phyloP scores from a whole-genome alignment of 208 protist species.

The Trypanosoma melophagium region DNA sequence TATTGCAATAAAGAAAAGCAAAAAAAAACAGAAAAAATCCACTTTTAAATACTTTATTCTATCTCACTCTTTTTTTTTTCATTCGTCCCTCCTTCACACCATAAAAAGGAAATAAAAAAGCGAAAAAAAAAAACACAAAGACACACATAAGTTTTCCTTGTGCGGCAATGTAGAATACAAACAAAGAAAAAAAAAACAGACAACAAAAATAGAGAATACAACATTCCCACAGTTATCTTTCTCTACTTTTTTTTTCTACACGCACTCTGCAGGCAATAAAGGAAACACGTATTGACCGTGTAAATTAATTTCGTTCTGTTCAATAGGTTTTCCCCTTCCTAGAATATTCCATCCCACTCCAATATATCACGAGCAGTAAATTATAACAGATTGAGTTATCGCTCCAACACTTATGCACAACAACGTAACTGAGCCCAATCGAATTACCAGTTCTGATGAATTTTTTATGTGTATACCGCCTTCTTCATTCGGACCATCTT shows the following conservation, averaged over 20 bases:
- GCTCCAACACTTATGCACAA: background rate
- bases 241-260: background rate
- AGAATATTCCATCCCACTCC: background rate
- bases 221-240: background rate
- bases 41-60: background rate
- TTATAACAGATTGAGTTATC: background rate
- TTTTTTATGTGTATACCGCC: background rate
- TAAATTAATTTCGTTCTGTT: too few relatives aligned
- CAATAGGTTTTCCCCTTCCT: too few relatives aligned
- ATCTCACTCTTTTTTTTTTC: background rate
- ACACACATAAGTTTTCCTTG: background rate
- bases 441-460: background rate
- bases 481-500: background rate
- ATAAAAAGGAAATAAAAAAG: constrained; percentile 13
- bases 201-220: background rate
- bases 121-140: background rate
- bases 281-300: too few relatives aligned
- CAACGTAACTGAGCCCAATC: background rate
- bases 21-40: background rate
- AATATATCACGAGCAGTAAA: background rate
- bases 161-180: background rate
- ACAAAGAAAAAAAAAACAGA: background rate
- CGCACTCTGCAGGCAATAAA: too few relatives aligned
- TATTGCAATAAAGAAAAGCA: constrained; percentile 22
- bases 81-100: background rate